These are phyloP conservation scores for Coniochaeta pulveracea DNA, from an alignment of 2,329 filamentous ascomycete genomes.

Conservation along the genomic window DNA sequence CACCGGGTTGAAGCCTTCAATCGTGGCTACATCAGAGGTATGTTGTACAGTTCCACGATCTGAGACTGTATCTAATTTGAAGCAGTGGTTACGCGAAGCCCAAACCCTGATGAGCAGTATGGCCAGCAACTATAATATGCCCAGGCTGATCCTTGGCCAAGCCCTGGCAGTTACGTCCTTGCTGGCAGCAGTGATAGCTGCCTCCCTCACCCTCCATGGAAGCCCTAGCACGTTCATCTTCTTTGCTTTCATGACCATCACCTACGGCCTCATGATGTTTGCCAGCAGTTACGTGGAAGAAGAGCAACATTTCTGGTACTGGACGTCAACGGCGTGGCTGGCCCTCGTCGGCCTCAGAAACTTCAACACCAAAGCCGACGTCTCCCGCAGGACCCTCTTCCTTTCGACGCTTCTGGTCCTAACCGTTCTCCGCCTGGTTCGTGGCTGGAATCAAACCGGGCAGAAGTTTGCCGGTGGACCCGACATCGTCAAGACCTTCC, in stretches of 20 bases:
- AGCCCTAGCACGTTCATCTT: constrained; percentile 22
- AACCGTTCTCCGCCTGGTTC: constrained; percentile 50
- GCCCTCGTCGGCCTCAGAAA: constrained; percentile 37
- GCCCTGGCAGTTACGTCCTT: constrained; percentile 21
- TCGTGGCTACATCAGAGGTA: no score
- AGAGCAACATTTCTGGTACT: constrained; percentile 99
- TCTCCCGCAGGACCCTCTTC: constrained; percentile 15
- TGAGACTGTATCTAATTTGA: constrained; percentile 12
- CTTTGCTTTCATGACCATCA: constrained; percentile 39
- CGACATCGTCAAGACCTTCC: constrained; percentile 67
- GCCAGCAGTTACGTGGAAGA: constrained; percentile 97
- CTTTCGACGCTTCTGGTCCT: constrained; percentile 36
- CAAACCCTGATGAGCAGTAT: constrained; percentile 78
- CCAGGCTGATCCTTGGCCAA: constrained; percentile 41
- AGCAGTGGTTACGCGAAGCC: constrained; percentile 55
- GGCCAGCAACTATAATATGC: constrained; percentile 82
- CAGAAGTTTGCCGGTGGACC: constrained; percentile 90
- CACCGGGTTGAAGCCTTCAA: no score
- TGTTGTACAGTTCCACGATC: no score
- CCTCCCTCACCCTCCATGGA: constrained; percentile 12
- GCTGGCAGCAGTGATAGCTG: constrained; percentile 27
- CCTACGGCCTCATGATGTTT: constrained; percentile 88
- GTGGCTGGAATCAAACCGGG: constrained; percentile 92
- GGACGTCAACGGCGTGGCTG: constrained; percentile 65
- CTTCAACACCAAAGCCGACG: constrained; percentile 23